Evolutionary conservation across 148 eudicot species (phyloP), one percentile per base, ranked within the genome.

Genomic region (Spergularia marina): DNA sequence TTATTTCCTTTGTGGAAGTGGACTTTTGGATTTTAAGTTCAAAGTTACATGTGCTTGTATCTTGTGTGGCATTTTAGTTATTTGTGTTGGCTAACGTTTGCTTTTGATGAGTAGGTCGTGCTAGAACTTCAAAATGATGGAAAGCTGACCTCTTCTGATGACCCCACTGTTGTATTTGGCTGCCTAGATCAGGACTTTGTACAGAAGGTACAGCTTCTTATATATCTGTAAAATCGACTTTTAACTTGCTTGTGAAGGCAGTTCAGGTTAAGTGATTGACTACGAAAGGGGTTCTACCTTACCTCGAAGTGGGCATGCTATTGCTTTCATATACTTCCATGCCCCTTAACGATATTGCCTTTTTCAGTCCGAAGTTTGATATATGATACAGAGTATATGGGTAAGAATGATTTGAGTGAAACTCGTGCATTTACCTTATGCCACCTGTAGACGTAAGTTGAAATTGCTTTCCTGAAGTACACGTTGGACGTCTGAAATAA

Each of bases 141-240:
- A 34, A 87, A 86, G 80, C 75, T 94, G 76, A 84, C 83, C 30
- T 90, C 96, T 18, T 94, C 86, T 41, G 98, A 94, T 89, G 97
- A 94, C 75, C 96, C 98, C 76, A 91, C 91, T 77, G 84, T 94
- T 65, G 87, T 89, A 76, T 90, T 90, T 86, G 92, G 94, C 72
- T 89, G 84, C 81, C 69, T 94, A 63, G 86, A 90, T 75, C 71
- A 62, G 51, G 96, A 84, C 51, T 91, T 91, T 76, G 66, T 84
- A 58, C 87, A 87, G 67, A 87, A 94, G 97, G 98, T 91, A 76
- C 65, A 80, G 9, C 54, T 49, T 61, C n/a, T 49, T 53, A 13
- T 12, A 36, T 20, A 59, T 63, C 47, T 51, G 2, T 52, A 14
- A 72, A 58, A 12, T 60, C 10, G 30, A 18, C 41, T 23, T 49